Conservation (phyloP, 2,329 filamentous ascomycete genomes). For the Magnaporthiopsis rhizophila region DNA sequence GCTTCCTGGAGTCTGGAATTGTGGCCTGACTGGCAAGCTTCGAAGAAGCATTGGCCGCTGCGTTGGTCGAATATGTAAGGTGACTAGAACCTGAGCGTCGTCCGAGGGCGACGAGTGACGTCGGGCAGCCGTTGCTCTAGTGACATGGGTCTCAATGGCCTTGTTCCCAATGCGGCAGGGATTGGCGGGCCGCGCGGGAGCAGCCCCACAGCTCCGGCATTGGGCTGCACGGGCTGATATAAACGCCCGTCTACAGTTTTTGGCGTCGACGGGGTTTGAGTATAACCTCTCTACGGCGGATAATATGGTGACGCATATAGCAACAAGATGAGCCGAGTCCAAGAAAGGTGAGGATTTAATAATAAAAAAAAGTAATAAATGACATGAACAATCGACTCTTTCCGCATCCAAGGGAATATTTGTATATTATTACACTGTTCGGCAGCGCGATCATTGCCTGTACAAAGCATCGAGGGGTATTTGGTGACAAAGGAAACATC, state of each 20-base stretch:
- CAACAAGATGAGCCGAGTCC: too few species aligned
- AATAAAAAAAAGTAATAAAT: not conserved
- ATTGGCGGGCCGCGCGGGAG: not conserved
- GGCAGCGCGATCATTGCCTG: not conserved
- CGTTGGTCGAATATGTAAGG: not conserved
- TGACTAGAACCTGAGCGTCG: not conserved
- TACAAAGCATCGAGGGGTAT: not conserved
- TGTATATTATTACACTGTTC: not conserved
- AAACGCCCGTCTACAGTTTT: too few species aligned
- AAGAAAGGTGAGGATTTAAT: too few species aligned
- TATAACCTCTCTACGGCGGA: too few species aligned
- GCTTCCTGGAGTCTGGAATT: not conserved
- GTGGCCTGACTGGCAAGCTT: not conserved
- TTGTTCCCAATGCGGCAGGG: not conserved
- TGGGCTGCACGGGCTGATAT: too few species aligned
- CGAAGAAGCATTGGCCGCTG: not conserved
- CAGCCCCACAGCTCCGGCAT: not conserved
- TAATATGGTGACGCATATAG: too few species aligned
- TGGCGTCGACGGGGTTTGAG: too few species aligned
- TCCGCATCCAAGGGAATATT: not conserved
- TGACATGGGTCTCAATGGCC: not conserved
- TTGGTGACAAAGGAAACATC: not conserved
- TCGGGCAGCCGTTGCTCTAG: not conserved
- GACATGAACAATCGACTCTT: not conserved
- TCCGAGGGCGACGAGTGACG: not conserved